Conservation (phyloP, 495 filamentous ascomycete genomes). For the Lepidopterella palustris region DNA sequence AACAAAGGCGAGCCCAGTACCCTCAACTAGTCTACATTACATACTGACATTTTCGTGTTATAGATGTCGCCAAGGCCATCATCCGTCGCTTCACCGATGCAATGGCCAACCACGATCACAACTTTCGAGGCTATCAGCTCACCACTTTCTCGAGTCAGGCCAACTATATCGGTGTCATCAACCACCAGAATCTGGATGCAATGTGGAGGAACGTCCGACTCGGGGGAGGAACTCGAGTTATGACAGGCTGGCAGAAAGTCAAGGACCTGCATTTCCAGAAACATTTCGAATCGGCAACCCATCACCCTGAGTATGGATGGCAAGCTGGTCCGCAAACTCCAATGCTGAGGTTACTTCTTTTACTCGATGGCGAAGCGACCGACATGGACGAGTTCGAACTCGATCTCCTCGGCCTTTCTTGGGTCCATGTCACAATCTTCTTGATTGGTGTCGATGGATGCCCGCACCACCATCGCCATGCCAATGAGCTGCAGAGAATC, state of each 20-base stretch:
- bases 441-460: constrained; percentile 46
- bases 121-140: constrained; percentile 39
- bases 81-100: constrained; percentile 43
- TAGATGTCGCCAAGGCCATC: constrained; percentile 42
- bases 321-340: constrained; percentile 44
- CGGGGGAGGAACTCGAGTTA: constrained; percentile 41
- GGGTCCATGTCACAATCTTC: constrained; percentile 47
- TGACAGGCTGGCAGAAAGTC: constrained; percentile 46
- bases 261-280: constrained; percentile 46
- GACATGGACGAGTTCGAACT: constrained; percentile 50
- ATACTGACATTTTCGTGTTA: background rate
- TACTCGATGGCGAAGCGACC: constrained; percentile 43
- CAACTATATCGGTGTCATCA: constrained; percentile 38
- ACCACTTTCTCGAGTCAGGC: constrained; percentile 40
- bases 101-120: constrained; percentile 42
- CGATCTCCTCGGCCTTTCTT: constrained; percentile 41
- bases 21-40: background rate
- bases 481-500: constrained; percentile 44
- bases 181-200: constrained; percentile 36
- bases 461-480: constrained; percentile 45
- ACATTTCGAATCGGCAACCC: constrained; percentile 41
- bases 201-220: constrained; percentile 38
- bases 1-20: constrained; percentile 37
- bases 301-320: constrained; percentile 46
- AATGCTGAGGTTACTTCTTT: constrained; percentile 40